These are phyloP conservation scores for Tylopilus sp. DNA, from an alignment of 768 basidiomycete species.

Conservation along the genomic window DNA sequence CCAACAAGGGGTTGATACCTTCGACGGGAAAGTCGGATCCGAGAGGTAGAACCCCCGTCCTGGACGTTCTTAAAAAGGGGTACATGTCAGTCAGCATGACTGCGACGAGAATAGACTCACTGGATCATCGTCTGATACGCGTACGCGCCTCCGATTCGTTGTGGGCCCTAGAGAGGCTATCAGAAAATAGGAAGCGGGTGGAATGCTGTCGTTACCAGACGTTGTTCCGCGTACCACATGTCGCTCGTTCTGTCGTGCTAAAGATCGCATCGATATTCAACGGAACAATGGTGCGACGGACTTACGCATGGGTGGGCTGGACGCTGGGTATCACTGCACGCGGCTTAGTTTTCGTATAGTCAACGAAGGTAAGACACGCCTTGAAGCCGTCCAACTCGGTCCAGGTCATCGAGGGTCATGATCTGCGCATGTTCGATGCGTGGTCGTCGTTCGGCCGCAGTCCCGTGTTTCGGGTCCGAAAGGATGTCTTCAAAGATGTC, in stretches of 20 bases:
- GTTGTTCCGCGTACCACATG: constrained; percentile 87
- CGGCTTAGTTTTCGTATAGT: not conserved
- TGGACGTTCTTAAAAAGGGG: constrained; percentile 42
- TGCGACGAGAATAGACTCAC: constrained; percentile 37
- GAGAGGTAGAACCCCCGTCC: constrained; percentile 60
- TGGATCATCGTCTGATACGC: constrained; percentile 78
- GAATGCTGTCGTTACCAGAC: constrained; percentile 48
- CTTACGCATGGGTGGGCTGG: constrained; percentile 89
- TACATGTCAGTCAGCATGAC: not conserved
- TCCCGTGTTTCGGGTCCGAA: constrained; percentile 17
- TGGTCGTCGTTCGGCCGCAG: constrained; percentile 51
- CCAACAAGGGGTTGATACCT: constrained; percentile 81
- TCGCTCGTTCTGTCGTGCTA: constrained; percentile 64
- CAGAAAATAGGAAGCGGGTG: not conserved
- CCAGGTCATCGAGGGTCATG: constrained; percentile 64
- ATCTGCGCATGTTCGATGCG: constrained; percentile 95
- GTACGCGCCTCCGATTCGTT: constrained; percentile 84
- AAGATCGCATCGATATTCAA: not conserved
- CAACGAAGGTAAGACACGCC: constrained; percentile 40
- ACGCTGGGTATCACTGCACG: constrained; percentile 80
- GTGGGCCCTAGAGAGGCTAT: constrained; percentile 53
- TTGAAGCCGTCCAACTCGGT: constrained; percentile 67
- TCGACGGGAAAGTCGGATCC: constrained; percentile 97
- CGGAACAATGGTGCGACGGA: not conserved
- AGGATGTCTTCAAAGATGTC: constrained; percentile 77